A percentile compares a stretch with the other conserved stretches of the same genome.
Conservation (phyloP, 2,329 filamentous ascomycete species). For the Pestalotiopsis sp. region DNA sequence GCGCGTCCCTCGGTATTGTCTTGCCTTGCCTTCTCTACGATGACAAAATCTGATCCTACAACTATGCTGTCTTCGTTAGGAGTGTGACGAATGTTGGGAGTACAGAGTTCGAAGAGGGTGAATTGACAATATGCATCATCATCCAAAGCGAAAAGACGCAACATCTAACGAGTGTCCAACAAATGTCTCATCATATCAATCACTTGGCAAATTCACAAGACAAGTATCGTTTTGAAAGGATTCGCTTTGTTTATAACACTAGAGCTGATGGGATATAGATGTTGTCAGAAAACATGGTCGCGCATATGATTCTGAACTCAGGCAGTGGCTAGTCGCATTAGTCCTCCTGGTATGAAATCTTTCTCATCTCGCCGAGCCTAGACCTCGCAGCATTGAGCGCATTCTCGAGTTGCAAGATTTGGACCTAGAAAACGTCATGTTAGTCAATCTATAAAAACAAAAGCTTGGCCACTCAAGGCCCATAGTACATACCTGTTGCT, state of each 20-base stretch:
- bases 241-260: not conserved
- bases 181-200: not conserved
- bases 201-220: not conserved
- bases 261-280: not conserved
- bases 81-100: no score
- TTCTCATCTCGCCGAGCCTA: constrained; percentile 94
- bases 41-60: no score
- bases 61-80: no score
- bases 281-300: not conserved
- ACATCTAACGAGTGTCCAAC: not conserved
- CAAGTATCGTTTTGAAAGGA: not conserved
- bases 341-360: constrained; percentile 91
- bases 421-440: constrained; percentile 64
- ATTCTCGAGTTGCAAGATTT: constrained; percentile 96
- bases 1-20: no score
- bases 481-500: constrained; percentile 81
- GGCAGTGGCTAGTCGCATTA: constrained; percentile 27
- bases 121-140: not conserved
- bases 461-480: not conserved
- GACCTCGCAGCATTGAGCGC: constrained; percentile 76
- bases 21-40: no score
- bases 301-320: not conserved
- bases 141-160: not conserved
- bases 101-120: no score
- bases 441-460: constrained; percentile 17